Evolutionary conservation across 257 asterid genomes (phyloP), one percentile per base, ranked within the genome.

Genomic region (Solanum dulcamara): DNA sequence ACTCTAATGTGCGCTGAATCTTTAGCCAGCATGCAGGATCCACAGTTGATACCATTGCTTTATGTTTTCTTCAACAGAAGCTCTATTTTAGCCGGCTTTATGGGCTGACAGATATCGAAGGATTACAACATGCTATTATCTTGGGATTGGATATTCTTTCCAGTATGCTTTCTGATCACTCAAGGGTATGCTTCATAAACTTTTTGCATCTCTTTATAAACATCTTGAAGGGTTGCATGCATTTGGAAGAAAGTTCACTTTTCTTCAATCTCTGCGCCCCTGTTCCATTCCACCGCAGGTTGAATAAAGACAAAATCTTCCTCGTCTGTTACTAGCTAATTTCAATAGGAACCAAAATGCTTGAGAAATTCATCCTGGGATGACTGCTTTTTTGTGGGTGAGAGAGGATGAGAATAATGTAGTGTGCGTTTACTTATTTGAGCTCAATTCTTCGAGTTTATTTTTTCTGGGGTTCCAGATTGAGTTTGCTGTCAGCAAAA

Each of bases 91-190:
- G 98, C 81, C 98, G 98, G 80, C 91, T 90, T 30, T 91, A 88
- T 88, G 98, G 92, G 84, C 90, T 89, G 74, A 57, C 85, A 91
- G 99, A 96, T 85, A 92, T 96, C 91, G 99, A 94, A 89, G 98
- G 97, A 70, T 87, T 96, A 89, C 95, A 95, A 81, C 86, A 88
- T 77, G 93, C 98, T 74, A 87, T 95, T 90, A 89, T 92, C 50
- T 77, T 90, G 87, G 97, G 93, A 79, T 87, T 96, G 92, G 98
- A 93, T 90, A 92, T 96, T 86, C 91, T 96, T 67, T 87, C 72
- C 81, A 85, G 90, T 85, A 91, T 96, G 95, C 88, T 91, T 42
- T 91, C 93, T 84, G 83, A 87, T 85, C 88, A 88, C 70, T 88
- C 94, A 40, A 91, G 93, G 98, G 99, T 95, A 90, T 87, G 92